Percentiles rank a stretch among this genome's conserved stretches.
Conservation (phyloP, 1,139 yeast genomes). For the Spencermartinsiella ligniputridi region DNA sequence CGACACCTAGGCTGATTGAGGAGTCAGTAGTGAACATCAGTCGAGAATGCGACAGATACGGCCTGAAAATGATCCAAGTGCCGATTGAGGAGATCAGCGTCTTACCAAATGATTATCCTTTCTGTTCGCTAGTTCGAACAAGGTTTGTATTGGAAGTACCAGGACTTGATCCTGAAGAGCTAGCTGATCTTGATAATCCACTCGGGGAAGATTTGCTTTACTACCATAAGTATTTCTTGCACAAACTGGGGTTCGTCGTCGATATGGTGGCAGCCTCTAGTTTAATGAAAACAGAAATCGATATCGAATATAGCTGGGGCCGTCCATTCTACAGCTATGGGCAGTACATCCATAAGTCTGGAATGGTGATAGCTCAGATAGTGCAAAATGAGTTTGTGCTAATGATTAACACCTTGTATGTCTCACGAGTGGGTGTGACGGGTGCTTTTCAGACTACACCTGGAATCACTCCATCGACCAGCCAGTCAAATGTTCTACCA, state of each 20-base stretch:
- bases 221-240: slow-evolving; percentile 60
- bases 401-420: slow-evolving; percentile 34
- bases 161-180: neutral
- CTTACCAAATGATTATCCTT: slow-evolving; percentile 73
- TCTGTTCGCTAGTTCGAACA: slow-evolving; percentile 73
- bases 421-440: slow-evolving; percentile 25
- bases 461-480: neutral
- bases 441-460: neutral
- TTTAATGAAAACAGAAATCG: slow-evolving; percentile 36
- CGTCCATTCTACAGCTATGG: slow-evolving; percentile 74
- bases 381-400: slow-evolving; percentile 76
- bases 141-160: slow-evolving; percentile 7
- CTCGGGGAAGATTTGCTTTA: slow-evolving; percentile 48
- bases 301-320: slow-evolving; percentile 83
- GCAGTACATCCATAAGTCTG: slow-evolving; percentile 86
- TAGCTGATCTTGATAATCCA: slow-evolving; percentile 25
- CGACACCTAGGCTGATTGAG: slow-evolving; percentile 85
- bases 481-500: slow-evolving; percentile 6
- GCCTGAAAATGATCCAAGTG: slow-evolving; percentile 80
- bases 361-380: slow-evolving; percentile 84
- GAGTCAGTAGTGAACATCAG: slow-evolving; percentile 82
- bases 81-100: slow-evolving; percentile 87
- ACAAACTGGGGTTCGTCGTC: slow-evolving; percentile 65
- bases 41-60: slow-evolving; percentile 79
- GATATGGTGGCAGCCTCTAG: slow-evolving; percentile 63